A percentile compares a stretch with the other conserved stretches of the same genome.
These are phyloP conservation scores for Corylus americana DNA, from an alignment of 306 rosid genomes.

Conservation along the genomic window DNA sequence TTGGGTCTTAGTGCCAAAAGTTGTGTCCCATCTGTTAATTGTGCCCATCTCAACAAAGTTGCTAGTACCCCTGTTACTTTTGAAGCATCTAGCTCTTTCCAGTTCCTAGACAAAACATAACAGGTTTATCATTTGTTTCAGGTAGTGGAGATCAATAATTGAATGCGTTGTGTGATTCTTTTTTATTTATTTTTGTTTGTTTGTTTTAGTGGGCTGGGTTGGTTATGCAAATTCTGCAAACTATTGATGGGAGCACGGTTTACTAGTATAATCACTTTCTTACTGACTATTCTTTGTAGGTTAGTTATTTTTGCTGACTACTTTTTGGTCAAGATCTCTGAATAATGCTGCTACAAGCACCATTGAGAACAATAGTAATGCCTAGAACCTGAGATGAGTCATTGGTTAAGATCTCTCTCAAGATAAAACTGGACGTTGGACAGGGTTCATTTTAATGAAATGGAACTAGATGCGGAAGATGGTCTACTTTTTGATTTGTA, in stretches of 20 bases:
- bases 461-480: background rate
- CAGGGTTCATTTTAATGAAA: background rate
- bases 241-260: background rate
- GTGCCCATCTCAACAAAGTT: background rate
- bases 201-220: background rate
- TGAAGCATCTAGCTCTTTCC: background rate
- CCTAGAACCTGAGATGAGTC: background rate
- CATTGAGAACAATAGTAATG: background rate
- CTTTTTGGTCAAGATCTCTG: background rate
- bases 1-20: background rate
- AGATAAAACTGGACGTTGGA: background rate
- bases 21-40: background rate
- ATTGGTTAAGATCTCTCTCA: background rate
- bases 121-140: background rate
- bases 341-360: background rate
- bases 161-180: background rate
- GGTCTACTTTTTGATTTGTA: background rate
- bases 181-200: background rate
- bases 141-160: background rate
- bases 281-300: background rate
- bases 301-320: background rate
- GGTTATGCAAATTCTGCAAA: background rate
- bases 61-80: background rate
- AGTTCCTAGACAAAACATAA: background rate
- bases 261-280: background rate